Percentiles rank a stretch among this genome's conserved stretches.
Conservation (phyloP, 2,329 filamentous ascomycete species). For the Nemania abortiva region DNA sequence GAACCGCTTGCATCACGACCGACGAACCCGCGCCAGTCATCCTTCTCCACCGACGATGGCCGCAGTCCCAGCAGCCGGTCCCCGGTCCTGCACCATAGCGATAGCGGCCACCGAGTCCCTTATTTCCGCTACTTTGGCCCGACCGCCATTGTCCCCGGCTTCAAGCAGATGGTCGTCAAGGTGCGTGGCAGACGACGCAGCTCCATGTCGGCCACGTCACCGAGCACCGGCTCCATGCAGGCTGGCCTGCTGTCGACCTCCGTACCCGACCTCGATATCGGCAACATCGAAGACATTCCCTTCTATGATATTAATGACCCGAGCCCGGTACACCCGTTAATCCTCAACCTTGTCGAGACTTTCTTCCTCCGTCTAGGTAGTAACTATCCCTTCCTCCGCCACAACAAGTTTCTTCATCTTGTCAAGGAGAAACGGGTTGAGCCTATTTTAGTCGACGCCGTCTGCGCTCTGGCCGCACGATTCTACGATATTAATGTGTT, state of each 20-base stretch:
- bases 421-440: constrained; percentile 85
- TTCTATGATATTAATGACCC: constrained; percentile 81
- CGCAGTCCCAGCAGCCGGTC: constrained; percentile 58
- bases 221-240: constrained; percentile 55
- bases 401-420: constrained; percentile 78
- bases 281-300: constrained; percentile 68
- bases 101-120: constrained; percentile 74
- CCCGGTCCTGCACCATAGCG: constrained; percentile 62
- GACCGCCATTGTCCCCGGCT: constrained; percentile 90
- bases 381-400: constrained; percentile 85
- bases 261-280: constrained; percentile 57
- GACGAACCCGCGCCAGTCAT: constrained; percentile 51
- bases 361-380: constrained; percentile 88
- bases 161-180: constrained; percentile 91
- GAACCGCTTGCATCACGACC: constrained; percentile 44
- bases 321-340: constrained; percentile 78
- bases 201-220: constrained; percentile 68
- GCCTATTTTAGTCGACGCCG: constrained; percentile 85
- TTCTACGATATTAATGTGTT: constrained; percentile 76
- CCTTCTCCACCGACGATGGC: constrained; percentile 57
- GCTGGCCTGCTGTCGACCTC: constrained; percentile 56
- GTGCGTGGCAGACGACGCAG: constrained; percentile 75
- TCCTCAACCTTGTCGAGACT: constrained; percentile 79
- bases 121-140: constrained; percentile 94
- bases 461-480: constrained; percentile 83